phyloP scores from a whole-genome alignment of 169 alveolate species.

The Plasmodium vivax region DNA sequence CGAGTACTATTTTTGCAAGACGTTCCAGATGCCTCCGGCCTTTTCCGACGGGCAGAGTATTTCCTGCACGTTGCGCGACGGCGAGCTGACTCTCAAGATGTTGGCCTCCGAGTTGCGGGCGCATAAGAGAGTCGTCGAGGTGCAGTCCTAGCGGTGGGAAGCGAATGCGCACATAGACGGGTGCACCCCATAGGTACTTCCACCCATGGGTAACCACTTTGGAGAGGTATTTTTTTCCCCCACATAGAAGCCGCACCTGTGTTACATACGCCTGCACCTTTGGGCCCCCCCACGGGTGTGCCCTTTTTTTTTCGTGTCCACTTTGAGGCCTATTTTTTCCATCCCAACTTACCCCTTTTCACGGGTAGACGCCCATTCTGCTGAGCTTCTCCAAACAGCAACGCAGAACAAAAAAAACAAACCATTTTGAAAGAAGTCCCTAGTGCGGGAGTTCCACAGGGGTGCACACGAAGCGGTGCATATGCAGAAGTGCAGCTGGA shows the following conservation, averaged over 20 bases:
- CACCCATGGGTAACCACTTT: background rate
- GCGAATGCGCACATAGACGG: background rate
- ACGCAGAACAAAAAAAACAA: background rate
- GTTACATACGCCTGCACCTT: background rate
- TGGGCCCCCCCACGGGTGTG: background rate
- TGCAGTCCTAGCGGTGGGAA: background rate
- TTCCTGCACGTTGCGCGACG: slow-evolving; percentile 57
- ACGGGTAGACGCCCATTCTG: background rate
- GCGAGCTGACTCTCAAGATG: slow-evolving; percentile 55
- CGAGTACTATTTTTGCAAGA: slow-evolving; percentile 64
- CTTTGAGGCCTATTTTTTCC: background rate
- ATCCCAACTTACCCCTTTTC: background rate
- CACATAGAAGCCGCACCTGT: background rate
- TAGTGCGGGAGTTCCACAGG: background rate
- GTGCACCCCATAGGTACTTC: too few relatives aligned
- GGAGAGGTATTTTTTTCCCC: background rate
- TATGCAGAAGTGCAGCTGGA: background rate
- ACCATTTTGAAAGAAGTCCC: background rate
- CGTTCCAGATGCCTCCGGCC: slow-evolving; percentile 71
- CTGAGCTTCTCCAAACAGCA: background rate
- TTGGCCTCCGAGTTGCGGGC: slow-evolving; percentile 49
- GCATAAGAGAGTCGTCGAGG: slow-evolving; percentile 39
- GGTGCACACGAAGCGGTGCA: background rate
- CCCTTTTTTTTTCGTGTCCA: background rate
- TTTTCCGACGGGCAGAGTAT: slow-evolving; percentile 65